Conservation (phyloP, 495 filamentous ascomycete species). For the Neurospora sp. region DNA sequence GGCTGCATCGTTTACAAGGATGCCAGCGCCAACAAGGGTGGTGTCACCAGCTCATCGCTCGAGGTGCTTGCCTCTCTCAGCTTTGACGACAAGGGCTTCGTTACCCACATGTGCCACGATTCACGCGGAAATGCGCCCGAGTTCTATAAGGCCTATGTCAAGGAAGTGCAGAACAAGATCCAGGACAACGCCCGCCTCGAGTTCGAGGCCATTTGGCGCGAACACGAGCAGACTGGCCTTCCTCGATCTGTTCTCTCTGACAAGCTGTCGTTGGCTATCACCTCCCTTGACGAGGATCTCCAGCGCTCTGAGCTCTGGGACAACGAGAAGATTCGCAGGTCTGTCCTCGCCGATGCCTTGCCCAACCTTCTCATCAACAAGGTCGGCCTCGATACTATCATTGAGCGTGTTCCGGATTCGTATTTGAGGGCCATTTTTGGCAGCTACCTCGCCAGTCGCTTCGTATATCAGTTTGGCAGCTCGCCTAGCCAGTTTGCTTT, state of each 20-base stretch:
- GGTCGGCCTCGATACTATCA: constrained; percentile 81
- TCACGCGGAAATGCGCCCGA: constrained; percentile 66
- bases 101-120: constrained; percentile 84
- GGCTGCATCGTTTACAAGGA: constrained; percentile 95
- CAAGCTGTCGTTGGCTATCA: constrained; percentile 81
- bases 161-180: constrained; percentile 81
- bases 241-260: constrained; percentile 79
- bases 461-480: constrained; percentile 92
- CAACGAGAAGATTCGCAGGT: constrained; percentile 63
- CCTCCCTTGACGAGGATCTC: constrained; percentile 87
- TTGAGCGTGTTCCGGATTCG: constrained; percentile 78
- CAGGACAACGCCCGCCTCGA: constrained; percentile 82
- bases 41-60: constrained; percentile 94
- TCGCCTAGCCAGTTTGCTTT: constrained; percentile 93
- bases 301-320: constrained; percentile 89
- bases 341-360: constrained; percentile 76
- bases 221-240: constrained; percentile 72
- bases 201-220: constrained; percentile 96
- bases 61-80: constrained; percentile 91
- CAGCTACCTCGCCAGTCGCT: constrained; percentile 85
- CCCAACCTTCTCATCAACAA: constrained; percentile 76
- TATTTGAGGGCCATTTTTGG: constrained; percentile 95
- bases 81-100: constrained; percentile 82
- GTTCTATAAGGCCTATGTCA: constrained; percentile 91
- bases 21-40: constrained; percentile 96